Evolutionary conservation across 108 stramenopile genomes (phyloP).

Genomic region (Cylindrotheca fusiformis): DNA sequence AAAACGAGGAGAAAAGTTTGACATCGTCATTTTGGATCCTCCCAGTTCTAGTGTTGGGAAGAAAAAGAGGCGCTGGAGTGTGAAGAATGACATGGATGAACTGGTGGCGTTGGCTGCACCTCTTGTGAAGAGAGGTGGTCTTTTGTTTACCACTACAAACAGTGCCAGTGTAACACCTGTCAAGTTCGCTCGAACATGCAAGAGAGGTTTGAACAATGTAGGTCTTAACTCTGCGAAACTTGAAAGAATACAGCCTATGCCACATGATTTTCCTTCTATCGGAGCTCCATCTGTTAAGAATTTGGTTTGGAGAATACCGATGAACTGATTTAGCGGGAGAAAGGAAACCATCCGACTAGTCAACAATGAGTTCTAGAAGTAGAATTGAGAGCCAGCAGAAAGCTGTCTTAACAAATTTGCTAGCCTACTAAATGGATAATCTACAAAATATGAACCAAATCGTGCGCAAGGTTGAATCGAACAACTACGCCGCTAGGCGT

Average conservation of each 20-base stretch:
- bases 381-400: too few species aligned
- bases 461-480: conserved; percentile 91
- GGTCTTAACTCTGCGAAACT: conserved; percentile 53
- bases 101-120: conserved; percentile 74
- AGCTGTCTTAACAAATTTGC: too few species aligned
- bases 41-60: conserved; percentile 78
- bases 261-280: conserved; percentile 69
- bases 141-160: conserved; percentile 79
- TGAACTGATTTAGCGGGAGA: too few species aligned
- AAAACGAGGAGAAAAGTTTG: conserved; percentile 80
- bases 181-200: conserved; percentile 67
- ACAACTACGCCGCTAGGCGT: conserved; percentile 84
- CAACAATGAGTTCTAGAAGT: too few species aligned
- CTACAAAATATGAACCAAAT: neutral
- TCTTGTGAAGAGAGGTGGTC: conserved; percentile 69
- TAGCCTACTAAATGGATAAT: neutral
- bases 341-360: too few species aligned
- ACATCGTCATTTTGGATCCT: conserved; percentile 86
- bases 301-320: conserved; percentile 54
- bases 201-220: conserved; percentile 61
- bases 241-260: conserved; percentile 81
- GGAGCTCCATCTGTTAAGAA: conserved; percentile 75
- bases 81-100: conserved; percentile 70
- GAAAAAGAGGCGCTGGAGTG: conserved; percentile 82
- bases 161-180: conserved; percentile 56